phyloP scores from a whole-genome alignment of 2,329 filamentous ascomycete species.

The Colletotrichum echinochloae region DNA sequence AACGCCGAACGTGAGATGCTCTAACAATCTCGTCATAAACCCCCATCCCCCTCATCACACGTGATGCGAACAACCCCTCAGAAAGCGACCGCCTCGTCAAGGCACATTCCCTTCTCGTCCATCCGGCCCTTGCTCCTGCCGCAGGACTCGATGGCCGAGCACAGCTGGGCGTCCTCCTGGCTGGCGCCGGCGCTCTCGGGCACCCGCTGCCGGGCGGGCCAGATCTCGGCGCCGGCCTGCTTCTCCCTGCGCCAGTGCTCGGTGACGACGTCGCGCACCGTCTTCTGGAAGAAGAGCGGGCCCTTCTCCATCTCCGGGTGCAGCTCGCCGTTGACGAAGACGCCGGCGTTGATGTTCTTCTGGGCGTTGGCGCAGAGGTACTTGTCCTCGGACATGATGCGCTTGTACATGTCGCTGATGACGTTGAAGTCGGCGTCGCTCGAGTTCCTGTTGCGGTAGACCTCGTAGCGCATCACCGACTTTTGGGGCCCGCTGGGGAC shows the following conservation, averaged over 20 bases:
- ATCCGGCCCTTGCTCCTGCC: conserved; percentile 40
- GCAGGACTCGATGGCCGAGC: conserved; percentile 51
- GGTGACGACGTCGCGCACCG: conserved; percentile 60
- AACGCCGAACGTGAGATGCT: conserved; percentile 8
- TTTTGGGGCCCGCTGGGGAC: conserved; percentile 64
- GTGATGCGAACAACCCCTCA: not conserved
- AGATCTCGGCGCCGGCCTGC: conserved; percentile 59
- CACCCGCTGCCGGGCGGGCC: conserved; percentile 59
- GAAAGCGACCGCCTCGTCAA: conserved; percentile 43
- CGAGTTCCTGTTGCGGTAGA: conserved; percentile 71
- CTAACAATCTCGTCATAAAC: not conserved
- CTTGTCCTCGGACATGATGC: conserved; percentile 74
- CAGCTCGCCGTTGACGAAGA: conserved; percentile 73
- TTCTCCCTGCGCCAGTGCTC: conserved; percentile 62
- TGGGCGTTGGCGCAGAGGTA: conserved; percentile 70
- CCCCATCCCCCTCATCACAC: not conserved
- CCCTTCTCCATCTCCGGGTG: conserved; percentile 72
- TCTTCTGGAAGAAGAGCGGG: conserved; percentile 67
- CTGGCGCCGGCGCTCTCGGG: conserved; percentile 45
- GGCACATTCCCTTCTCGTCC: conserved; percentile 31
- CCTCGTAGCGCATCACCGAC: conserved; percentile 71
- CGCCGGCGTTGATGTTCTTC: conserved; percentile 69
- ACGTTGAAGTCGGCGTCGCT: conserved; percentile 68
- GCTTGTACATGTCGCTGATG: conserved; percentile 71
- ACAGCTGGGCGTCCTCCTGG: conserved; percentile 50